Percentiles rank a stretch among this genome's conserved stretches.
Conservation (phyloP, 768 basidiomycete species). For the Chalciporus sphaerocephalus region DNA sequence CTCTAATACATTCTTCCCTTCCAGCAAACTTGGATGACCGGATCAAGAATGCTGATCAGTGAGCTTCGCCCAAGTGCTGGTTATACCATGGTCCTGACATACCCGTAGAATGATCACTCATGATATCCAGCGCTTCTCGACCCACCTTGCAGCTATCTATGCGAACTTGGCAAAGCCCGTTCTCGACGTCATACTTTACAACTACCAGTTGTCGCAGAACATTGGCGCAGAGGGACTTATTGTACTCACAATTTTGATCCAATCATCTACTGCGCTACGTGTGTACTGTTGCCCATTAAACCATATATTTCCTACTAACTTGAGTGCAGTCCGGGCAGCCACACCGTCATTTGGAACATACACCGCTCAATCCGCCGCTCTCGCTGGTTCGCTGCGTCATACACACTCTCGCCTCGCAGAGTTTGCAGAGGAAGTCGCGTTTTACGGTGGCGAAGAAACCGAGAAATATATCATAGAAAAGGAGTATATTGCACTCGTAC, state of each 20-base stretch:
- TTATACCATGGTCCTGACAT: constrained; percentile 9
- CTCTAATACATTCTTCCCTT: constrained; percentile 1
- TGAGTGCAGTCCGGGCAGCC: constrained; percentile 66
- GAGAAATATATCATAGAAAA: constrained; percentile 91
- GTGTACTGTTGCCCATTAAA: constrained; percentile 30
- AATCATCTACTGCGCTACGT: constrained; percentile 79
- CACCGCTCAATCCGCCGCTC: constrained; percentile 80
- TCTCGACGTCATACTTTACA: constrained; percentile 90
- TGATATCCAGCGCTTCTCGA: constrained; percentile 91
- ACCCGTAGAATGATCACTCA: constrained; percentile 81
- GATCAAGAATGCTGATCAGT: constrained; percentile 96
- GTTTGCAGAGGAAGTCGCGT: constrained; percentile 84
- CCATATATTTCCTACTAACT: constrained; percentile 2
- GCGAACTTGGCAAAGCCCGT: constrained; percentile 91
- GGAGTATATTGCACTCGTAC: constrained; percentile 78
- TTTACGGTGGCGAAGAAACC: constrained; percentile 81
- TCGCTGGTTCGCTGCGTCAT: constrained; percentile 86
- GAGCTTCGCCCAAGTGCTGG: constrained; percentile 15
- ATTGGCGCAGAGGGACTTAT: constrained; percentile 92
- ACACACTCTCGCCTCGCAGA: constrained; percentile 89
- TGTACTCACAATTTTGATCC: constrained; percentile 77
- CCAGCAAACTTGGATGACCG: constrained; percentile 91
- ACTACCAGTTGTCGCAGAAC: constrained; percentile 90
- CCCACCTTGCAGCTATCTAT: constrained; percentile 89
- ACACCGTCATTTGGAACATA: constrained; percentile 93